Evolutionary conservation across 2,329 filamentous ascomycete genomes (phyloP).

Genomic region (Trichoderma harzianum): DNA sequence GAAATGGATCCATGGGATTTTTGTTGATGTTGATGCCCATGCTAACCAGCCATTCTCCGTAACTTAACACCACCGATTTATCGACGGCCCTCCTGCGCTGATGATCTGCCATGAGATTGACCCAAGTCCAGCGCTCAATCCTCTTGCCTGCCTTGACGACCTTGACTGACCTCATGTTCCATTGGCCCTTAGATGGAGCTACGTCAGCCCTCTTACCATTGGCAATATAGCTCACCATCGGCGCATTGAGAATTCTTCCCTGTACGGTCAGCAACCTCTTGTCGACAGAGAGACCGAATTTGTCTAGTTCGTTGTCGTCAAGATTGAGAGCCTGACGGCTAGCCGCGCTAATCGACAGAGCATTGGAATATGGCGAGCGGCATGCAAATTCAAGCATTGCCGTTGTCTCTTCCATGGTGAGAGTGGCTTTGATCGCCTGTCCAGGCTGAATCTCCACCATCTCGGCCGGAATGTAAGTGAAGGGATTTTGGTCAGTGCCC

Average conservation of each 20-base stretch:
- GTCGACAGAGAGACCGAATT: slow-evolving; percentile 63
- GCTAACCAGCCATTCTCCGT: slow-evolving; percentile 36
- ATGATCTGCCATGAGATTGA: slow-evolving; percentile 35
- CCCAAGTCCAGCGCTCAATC: slow-evolving; percentile 50
- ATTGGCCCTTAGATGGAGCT: slow-evolving; percentile 52
- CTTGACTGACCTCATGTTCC: slow-evolving; percentile 63
- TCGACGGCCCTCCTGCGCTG: slow-evolving; percentile 18
- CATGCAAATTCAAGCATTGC: slow-evolving; percentile 72
- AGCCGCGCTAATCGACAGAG: slow-evolving; percentile 57
- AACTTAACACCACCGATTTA: slow-evolving; percentile 29
- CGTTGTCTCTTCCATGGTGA: slow-evolving; percentile 59
- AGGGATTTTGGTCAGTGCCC: slow-evolving; percentile 52
- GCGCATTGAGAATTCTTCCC: slow-evolving; percentile 64
- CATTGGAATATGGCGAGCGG: slow-evolving; percentile 63
- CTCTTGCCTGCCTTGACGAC: slow-evolving; percentile 49
- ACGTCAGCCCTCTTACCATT: slow-evolving; percentile 27
- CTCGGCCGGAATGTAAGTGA: slow-evolving; percentile 64
- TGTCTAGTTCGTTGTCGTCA: slow-evolving; percentile 42
- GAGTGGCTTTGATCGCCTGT: slow-evolving; percentile 59
- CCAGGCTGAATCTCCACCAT: slow-evolving; percentile 61
- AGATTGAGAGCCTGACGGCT: slow-evolving; percentile 59
- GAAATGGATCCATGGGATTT: slow-evolving; percentile 19
- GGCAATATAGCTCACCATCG: slow-evolving; percentile 56
- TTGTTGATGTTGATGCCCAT: slow-evolving; percentile 40
- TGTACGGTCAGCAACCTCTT: slow-evolving; percentile 66